Evolutionary conservation across 1,139 yeast species (phyloP), one percentile per base, ranked within the genome.

Genomic region (Protomyces inouyei): DNA sequence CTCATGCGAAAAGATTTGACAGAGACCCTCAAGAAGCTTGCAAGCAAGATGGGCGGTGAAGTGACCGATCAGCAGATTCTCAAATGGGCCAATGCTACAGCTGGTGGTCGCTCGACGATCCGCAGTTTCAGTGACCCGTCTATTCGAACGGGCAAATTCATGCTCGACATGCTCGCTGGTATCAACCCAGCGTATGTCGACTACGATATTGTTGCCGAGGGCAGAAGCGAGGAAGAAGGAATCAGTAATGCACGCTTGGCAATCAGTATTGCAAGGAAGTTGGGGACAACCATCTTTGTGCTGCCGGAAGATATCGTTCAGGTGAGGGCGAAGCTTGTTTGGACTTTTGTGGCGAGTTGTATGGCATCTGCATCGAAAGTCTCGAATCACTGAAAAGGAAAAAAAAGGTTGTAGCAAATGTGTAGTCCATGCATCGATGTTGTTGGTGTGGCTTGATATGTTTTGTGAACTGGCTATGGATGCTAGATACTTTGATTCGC

Each of bases 281-380:
- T 93, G 71, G 99, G 99, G 67, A 98, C 97, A 54, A 84, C 95
- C 75, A 93, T 93, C 72, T 93, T 98, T 97, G 82, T 93, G 72
- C 97, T 93, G 36, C 99, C 99, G n/a, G 99, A 93, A 77, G 99
- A 93, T 79, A 93, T 93, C 72, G 89, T 86, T 72, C 98, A 92
- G 78, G 97, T 95, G 53, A 87, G 98, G 78, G 82, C 96, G 60
- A 85, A 98, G 76, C 85, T 93, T 78, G 88, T 93, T 65, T 83
- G 92, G 74, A 91, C 98, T 1, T 93, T 93, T 75, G 90, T 93
- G 67, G 98, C 97, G 66, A 88, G 97, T 67, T 84, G 93, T 76
- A 93, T 93, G 98, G 65, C 66, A 28, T 45, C 60, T 18, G 56
- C 40, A 14, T 51, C 21, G 25, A 14, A 46, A 46, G 35, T 25